Base-by-base conservation (phyloP, 1,284 basidiomycete genomes). In the Rhodotorula sp. region DNA sequence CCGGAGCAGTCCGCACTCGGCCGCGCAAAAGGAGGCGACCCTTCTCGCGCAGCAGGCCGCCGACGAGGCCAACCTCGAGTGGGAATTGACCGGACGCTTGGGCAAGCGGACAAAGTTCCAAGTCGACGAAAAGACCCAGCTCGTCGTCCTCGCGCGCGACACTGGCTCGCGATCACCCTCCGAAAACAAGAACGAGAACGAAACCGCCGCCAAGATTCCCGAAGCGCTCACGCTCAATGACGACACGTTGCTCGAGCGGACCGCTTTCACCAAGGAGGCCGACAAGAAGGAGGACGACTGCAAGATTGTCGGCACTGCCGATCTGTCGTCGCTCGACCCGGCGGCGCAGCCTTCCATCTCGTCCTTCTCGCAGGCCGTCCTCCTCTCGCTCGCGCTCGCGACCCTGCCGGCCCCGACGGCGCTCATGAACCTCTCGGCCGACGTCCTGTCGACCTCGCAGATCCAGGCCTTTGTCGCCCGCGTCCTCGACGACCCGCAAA, bases 101-200 rank as follows among this genome's bases (percentile, higher is more conserved):
- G 97, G 97, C 34, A 95, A 91, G 83, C 87, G 92, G 71, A 99
- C 97, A 21, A 97, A 93, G 81, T 99, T 91, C 82, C 97, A 99
- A 82, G 85, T 90, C 75, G 87, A 85, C 65, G 91, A 93, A 61
- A 84, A 91, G 72, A 92, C 89, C 67, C 96, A 98, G 82, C 88
- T 99, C 58, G 90, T 99, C 48, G 85, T 99, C n/a, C 86, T 99
- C 16, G 96, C 97, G 21, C 47, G 88, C 93, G 82, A 93, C 91
- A 72, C 86, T 87, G 46, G 34, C 34, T 34, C 34, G 34, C 62
- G 15, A 70, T 81, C 48, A 46, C 15, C 78, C 58, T 72, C 72
- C 16, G 71, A 74, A 34, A 68, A 68, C n/a, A 73, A 77, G 60
- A 69, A 75, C 18, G 69, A 60, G 4, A 10, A 20, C 7, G 51